Conservation (phyloP, 140 eudicot species). For the Ambrosia hybrid region DNA sequence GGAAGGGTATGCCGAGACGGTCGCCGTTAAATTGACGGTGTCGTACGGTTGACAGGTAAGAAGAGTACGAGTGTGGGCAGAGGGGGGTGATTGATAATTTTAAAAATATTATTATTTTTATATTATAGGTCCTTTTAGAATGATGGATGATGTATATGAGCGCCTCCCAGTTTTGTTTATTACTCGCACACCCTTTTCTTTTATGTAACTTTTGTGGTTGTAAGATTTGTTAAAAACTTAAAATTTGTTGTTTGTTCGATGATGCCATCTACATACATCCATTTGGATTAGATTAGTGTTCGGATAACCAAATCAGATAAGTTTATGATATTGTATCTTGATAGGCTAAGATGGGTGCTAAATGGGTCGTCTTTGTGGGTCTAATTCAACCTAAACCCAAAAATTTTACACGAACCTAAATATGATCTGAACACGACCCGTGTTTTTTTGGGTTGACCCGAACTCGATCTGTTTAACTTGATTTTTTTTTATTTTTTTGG, state of each 20-base stretch:
- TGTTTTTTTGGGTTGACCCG: no score
- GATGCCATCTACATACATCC: not conserved
- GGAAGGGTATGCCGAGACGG: constrained; percentile 68
- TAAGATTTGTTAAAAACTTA: not conserved
- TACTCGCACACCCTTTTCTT: not conserved
- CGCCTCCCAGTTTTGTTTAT: constrained; percentile 28
- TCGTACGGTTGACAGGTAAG: constrained; percentile 31
- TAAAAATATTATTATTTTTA: not conserved
- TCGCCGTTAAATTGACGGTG: constrained; percentile 54
- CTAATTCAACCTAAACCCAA: no score
- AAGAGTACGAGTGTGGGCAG: constrained; percentile 6
- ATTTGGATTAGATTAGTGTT: no score
- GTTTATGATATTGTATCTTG: no score
- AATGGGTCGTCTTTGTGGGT: no score
- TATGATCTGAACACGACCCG: no score
- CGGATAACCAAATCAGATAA: no score
- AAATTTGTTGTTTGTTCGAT: not conserved
- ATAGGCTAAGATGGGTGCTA: no score
- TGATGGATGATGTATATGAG: not conserved
- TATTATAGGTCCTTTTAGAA: constrained; percentile 19
- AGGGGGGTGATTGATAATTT: constrained; percentile 18
- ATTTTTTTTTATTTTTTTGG: no score
- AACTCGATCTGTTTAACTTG: no score
- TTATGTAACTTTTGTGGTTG: not conserved
- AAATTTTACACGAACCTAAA: no score